phyloP scores from a whole-genome alignment of 352 stramenopile genomes.

The Phytophthora meadii region DNA sequence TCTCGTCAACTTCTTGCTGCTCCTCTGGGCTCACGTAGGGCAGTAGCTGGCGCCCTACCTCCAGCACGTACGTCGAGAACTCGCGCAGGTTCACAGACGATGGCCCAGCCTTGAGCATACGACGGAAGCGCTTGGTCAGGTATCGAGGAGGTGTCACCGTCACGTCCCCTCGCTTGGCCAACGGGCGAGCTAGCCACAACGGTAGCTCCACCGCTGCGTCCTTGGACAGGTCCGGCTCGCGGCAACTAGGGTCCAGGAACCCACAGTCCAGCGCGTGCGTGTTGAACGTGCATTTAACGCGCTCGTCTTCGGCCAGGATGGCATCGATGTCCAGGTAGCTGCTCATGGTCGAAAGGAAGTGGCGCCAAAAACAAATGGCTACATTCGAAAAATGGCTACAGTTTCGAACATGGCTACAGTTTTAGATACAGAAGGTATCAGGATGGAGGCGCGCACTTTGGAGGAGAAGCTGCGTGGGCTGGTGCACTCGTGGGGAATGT shows the following conservation, averaged over 20 bases:
- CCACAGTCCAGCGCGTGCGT: slow-evolving; percentile 74
- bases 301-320: slow-evolving; percentile 83
- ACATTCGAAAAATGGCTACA: too few relatives aligned
- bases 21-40: slow-evolving; percentile 57
- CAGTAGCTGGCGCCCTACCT: slow-evolving; percentile 68
- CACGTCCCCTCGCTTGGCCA: slow-evolving; percentile 63
- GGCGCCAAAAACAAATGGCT: slow-evolving; percentile 11
- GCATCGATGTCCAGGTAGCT: slow-evolving; percentile 78
- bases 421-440: too few relatives aligned
- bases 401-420: too few relatives aligned
- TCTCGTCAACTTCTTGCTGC: slow-evolving; percentile 73
- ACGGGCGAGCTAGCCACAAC: slow-evolving; percentile 73
- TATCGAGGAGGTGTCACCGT: slow-evolving; percentile 64
- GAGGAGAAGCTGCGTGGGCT: slow-evolving; percentile 53
- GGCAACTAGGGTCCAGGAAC: slow-evolving; percentile 78
- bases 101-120: slow-evolving; percentile 83
- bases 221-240: slow-evolving; percentile 51
- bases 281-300: slow-evolving; percentile 78
- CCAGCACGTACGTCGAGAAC: slow-evolving; percentile 76
- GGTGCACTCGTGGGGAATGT: slow-evolving; percentile 65
- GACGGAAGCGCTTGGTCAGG: slow-evolving; percentile 75
- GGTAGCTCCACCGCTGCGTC: slow-evolving; percentile 72
- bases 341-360: slow-evolving; percentile 4
- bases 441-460: slow-evolving; percentile 17
- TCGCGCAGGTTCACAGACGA: slow-evolving; percentile 79